Conservation (phyloP, 805 yeast genomes). For the Cyberlindnera meyerae region DNA sequence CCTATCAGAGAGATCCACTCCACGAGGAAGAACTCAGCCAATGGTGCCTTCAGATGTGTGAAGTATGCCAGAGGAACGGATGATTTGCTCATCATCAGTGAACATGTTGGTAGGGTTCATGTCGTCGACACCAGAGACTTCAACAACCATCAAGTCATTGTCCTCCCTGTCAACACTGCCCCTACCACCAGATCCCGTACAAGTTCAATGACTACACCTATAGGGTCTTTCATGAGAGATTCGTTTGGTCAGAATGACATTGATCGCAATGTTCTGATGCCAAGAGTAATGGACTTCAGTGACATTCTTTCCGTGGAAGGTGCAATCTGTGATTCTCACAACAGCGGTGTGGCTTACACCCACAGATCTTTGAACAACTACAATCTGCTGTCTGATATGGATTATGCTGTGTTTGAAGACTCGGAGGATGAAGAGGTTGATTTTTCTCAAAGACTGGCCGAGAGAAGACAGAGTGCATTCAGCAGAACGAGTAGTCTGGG, state of each 20-base stretch:
- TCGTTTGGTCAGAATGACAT: constrained; percentile 2
- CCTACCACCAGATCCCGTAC: constrained; percentile 9
- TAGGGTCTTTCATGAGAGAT: not conserved
- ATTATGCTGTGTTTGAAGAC: constrained; percentile 13
- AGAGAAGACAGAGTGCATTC: constrained; percentile 10
- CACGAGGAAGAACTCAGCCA: constrained; percentile 48
- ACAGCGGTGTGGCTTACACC: constrained; percentile 4
- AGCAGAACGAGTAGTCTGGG: constrained; percentile 9
- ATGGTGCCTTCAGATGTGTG: constrained; percentile 64
- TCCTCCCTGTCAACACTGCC: constrained; percentile 44
- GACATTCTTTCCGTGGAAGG: constrained; percentile 23
- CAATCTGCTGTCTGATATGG: constrained; percentile 18
- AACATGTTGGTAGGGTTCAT: constrained; percentile 85
- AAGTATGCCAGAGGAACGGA: constrained; percentile 64
- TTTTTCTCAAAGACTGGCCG: constrained; percentile 8
- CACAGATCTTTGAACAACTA: constrained; percentile 23
- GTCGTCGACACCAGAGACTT: constrained; percentile 73
- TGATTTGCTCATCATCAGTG: constrained; percentile 72
- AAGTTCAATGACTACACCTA: constrained; percentile 7
- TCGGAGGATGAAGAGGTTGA: constrained; percentile 22
- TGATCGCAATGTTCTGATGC: constrained; percentile 8
- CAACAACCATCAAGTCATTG: constrained; percentile 68
- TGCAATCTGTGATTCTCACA: not conserved
- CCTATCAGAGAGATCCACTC: constrained; percentile 56
- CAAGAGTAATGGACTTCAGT: constrained; percentile 23